A percentile compares a stretch with the other conserved stretches of the same genome.
Conservation (phyloP, 371 early-diverging fungal genomes). For the Syncephalis fuscata region DNA sequence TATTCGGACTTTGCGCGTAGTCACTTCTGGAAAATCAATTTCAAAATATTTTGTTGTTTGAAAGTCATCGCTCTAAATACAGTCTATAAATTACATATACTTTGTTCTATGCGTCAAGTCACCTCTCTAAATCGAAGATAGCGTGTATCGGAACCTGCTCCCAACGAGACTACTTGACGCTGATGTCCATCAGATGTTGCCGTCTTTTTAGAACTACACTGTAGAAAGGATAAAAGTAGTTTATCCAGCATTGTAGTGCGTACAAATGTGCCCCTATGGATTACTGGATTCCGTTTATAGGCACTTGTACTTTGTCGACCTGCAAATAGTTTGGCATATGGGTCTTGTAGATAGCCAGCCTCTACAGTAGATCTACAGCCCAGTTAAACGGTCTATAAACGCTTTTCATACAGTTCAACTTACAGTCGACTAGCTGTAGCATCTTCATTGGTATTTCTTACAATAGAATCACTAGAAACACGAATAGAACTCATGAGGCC, state of each 20-base stretch:
- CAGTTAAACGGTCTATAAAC: background rate
- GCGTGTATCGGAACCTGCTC: slow-evolving; percentile 89
- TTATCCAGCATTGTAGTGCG: slow-evolving; percentile 47
- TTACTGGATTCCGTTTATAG: background rate
- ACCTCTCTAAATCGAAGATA: slow-evolving; percentile 60
- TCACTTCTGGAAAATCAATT: slow-evolving; percentile 82
- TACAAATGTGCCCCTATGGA: slow-evolving; percentile 10
- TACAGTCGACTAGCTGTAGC: slow-evolving; percentile 67
- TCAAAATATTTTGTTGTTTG: slow-evolving; percentile 47
- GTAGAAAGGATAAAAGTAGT: slow-evolving; percentile 40
- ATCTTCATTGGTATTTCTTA: slow-evolving; percentile 75
- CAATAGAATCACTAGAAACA: slow-evolving; percentile 29
- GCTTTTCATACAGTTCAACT: slow-evolving; percentile 3
- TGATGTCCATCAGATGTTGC: background rate
- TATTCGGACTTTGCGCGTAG: slow-evolving; percentile 49
- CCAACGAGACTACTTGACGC: slow-evolving; percentile 70
- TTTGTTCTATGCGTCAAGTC: no score
- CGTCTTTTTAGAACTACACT: slow-evolving; percentile 6
- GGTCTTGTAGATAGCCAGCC: slow-evolving; percentile 65
- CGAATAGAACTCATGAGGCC: background rate
- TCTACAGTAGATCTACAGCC: slow-evolving; percentile 58
- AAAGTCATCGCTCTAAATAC: background rate
- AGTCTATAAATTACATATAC: no score
- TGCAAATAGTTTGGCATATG: slow-evolving; percentile 59
- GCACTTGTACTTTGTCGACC: slow-evolving; percentile 11